These are phyloP conservation scores for Anethum foeniculum DNA, from an alignment of 140 eudicot genomes.

Conservation along the genomic window DNA sequence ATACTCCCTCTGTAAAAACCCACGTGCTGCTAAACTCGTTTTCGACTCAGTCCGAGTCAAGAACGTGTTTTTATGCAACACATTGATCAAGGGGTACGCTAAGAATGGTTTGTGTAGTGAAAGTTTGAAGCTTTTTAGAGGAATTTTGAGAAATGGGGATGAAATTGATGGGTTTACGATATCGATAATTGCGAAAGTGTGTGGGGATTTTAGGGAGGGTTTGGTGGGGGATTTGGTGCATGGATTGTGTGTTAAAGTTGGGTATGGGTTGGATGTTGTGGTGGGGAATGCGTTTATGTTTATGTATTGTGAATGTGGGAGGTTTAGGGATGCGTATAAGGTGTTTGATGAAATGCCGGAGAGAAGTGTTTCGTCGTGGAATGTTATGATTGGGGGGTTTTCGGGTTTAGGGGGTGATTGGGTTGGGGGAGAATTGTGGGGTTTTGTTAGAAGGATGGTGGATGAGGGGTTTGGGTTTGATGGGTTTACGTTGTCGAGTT, in stretches of 20 bases:
- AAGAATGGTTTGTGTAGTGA: constrained; percentile 23
- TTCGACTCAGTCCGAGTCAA: constrained; percentile 39
- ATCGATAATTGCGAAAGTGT: constrained; percentile 37
- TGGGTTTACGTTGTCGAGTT: constrained; percentile 42
- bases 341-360: constrained; percentile 73
- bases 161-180: constrained; percentile 41
- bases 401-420: background rate
- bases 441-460: constrained; percentile 36
- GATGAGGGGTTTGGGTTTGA: constrained; percentile 40
- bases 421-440: constrained; percentile 16
- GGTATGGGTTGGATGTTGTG: constrained; percentile 29
- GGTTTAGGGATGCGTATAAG: constrained; percentile 16
- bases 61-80: constrained; percentile 35
- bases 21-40: constrained; percentile 25
- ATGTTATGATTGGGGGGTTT: constrained; percentile 33
- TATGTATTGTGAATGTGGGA: constrained; percentile 42
- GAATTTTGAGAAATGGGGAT: constrained; percentile 23
- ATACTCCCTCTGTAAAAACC: constrained; percentile 25
- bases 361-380: constrained; percentile 55
- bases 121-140: constrained; percentile 23
- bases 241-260: constrained; percentile 34
- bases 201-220: constrained; percentile 24
- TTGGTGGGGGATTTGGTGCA: constrained; percentile 37
- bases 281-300: constrained; percentile 43
- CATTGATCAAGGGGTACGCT: constrained; percentile 30